Evolutionary conservation across 495 filamentous ascomycete species (phyloP).

Genomic region (Aspergillus diversus): DNA sequence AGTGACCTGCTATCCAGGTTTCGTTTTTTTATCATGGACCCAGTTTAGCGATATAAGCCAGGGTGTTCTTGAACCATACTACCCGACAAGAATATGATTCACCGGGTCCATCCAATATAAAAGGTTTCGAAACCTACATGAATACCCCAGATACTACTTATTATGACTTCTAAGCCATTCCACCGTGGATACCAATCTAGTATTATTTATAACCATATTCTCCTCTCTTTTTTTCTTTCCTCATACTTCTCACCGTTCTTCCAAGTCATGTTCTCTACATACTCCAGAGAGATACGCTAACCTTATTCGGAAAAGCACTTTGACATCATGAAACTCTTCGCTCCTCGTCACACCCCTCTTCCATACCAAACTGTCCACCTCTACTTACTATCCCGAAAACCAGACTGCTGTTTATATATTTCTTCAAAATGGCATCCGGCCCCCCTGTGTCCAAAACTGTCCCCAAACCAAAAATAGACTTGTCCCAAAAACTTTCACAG

Average conservation of each 20-base stretch:
- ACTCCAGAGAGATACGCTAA: neutral
- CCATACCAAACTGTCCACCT: neutral
- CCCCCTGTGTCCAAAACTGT: conserved; percentile 21
- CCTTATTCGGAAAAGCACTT: conserved; percentile 6
- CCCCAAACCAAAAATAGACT: conserved; percentile 53
- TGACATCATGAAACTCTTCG: conserved; percentile 13
- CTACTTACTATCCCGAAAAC: neutral
- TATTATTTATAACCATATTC: neutral
- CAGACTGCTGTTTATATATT: conserved; percentile 11
- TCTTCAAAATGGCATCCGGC: conserved; percentile 35
- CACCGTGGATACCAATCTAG: too few relatives aligned
- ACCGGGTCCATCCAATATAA: too few relatives aligned
- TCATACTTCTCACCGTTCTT: too few relatives aligned
- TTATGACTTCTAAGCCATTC: too few relatives aligned
- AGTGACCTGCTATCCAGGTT: neutral
- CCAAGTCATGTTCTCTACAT: too few relatives aligned
- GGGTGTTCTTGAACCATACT: neutral
- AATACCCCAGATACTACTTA: too few relatives aligned
- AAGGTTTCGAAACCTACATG: too few relatives aligned
- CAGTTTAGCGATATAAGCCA: neutral
- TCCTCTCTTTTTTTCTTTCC: neutral
- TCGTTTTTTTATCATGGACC: neutral
- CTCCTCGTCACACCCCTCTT: neutral
- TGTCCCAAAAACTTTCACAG: conserved; percentile 67
- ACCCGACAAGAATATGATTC: neutral